phyloP scores from a whole-genome alignment of 2,329 filamentous ascomycete species.

The Penicillium sp. region DNA sequence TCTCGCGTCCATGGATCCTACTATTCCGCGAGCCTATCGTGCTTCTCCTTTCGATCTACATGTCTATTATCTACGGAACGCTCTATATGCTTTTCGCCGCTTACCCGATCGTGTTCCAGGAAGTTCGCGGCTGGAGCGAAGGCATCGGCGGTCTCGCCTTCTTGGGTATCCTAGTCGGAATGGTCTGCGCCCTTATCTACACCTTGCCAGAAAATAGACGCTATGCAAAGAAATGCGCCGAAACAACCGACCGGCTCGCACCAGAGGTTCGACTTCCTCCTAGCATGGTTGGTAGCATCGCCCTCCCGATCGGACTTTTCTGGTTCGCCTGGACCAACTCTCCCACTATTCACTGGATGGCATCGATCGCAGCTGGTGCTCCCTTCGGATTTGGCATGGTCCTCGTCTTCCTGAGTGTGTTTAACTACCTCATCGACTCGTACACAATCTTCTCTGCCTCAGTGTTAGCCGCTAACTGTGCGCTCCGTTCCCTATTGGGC shows the following conservation, averaged over 20 bases:
- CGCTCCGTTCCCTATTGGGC: conserved; percentile 47
- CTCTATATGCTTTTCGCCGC: conserved; percentile 52
- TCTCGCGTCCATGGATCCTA: conserved; percentile 48
- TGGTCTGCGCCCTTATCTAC: conserved; percentile 38
- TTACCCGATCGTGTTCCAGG: conserved; percentile 47
- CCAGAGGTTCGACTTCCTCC: conserved; percentile 58
- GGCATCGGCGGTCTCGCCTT: conserved; percentile 50
- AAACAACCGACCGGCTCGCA: conserved; percentile 35
- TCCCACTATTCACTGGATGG: conserved; percentile 41
- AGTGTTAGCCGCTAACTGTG: conserved; percentile 44
- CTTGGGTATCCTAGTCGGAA: conserved; percentile 46
- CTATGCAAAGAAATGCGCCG: conserved; percentile 26
- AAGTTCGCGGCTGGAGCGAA: conserved; percentile 45
- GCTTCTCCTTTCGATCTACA: conserved; percentile 20
- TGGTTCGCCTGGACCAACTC: conserved; percentile 62
- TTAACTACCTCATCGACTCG: conserved; percentile 46
- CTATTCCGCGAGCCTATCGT: conserved; percentile 26
- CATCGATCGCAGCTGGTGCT: conserved; percentile 34
- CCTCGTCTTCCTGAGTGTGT: conserved; percentile 39
- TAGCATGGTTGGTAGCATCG: conserved; percentile 48
- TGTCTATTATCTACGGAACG: conserved; percentile 26
- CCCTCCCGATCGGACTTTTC: conserved; percentile 57
- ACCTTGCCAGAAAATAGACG: conserved; percentile 39
- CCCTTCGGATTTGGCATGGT: conserved; percentile 45
- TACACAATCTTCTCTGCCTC: conserved; percentile 44